A percentile compares a stretch with the other conserved stretches of the same genome.
Conservation (phyloP, 176 grass and related monocot species). For the Eremochloa ophiuroides region DNA sequence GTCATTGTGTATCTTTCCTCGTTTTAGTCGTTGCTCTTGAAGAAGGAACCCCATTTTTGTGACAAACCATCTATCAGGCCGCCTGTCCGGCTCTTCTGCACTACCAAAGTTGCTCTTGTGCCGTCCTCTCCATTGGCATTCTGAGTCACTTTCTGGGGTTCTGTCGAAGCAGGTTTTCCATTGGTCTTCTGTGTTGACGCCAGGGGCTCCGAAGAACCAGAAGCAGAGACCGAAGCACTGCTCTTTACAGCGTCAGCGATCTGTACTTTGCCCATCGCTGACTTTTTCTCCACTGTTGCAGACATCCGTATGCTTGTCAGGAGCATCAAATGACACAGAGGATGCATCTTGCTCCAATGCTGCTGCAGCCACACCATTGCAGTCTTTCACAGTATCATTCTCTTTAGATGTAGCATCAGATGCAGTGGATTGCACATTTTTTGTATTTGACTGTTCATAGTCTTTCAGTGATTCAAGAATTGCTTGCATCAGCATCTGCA, state of each 20-base stretch:
- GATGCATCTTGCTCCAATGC: conserved; percentile 27
- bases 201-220: conserved; percentile 12
- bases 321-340: not conserved
- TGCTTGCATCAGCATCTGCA: conserved; percentile 95
- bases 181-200: conserved; percentile 25
- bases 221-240: not conserved
- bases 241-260: not conserved
- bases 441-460: conserved; percentile 47
- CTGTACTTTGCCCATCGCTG: conserved; percentile 14
- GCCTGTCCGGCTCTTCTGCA: conserved; percentile 62
- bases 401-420: conserved; percentile 35
- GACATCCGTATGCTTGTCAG: conserved; percentile 2
- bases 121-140: conserved; percentile 43
- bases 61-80: conserved; percentile 78
- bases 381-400: conserved; percentile 17
- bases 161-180: conserved; percentile 1
- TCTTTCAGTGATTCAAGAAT: conserved; percentile 92
- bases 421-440: conserved; percentile 33
- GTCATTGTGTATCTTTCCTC: not conserved
- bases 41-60: conserved; percentile 73
- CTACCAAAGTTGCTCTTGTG: conserved; percentile 83
- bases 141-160: conserved; percentile 37
- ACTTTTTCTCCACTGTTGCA: conserved; percentile 22
- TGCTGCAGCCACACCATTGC: conserved; percentile 6
- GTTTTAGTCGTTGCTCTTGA: conserved; percentile 70